Percentiles rank a stretch among this genome's conserved stretches.
Evolutionary conservation across 495 filamentous ascomycete genomes (phyloP).

Genomic region (Penicillium paradoxum): DNA sequence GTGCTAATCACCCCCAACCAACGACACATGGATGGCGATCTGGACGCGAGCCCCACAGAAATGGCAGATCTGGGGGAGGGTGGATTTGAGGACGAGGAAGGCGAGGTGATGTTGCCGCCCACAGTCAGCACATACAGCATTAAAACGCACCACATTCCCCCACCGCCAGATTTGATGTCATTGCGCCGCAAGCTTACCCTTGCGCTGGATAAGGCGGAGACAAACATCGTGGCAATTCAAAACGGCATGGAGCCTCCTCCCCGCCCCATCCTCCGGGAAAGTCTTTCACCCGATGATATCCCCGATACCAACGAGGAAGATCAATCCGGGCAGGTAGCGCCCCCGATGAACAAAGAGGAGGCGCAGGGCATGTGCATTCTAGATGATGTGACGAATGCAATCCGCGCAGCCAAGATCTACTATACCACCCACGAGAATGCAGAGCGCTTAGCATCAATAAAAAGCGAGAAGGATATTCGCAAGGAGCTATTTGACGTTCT

Average conservation of each 20-base stretch:
- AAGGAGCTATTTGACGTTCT: slow-evolving; percentile 78
- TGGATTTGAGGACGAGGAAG: slow-evolving; percentile 54
- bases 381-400: slow-evolving; percentile 87
- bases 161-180: slow-evolving; percentile 74
- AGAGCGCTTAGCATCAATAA: slow-evolving; percentile 76
- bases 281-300: slow-evolving; percentile 32
- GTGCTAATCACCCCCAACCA: slow-evolving; percentile 42
- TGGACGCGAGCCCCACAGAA: slow-evolving; percentile 53
- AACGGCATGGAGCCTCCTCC: slow-evolving; percentile 29
- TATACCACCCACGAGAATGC: slow-evolving; percentile 84
- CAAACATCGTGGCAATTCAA: slow-evolving; percentile 52
- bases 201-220: slow-evolving; percentile 64
- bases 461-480: slow-evolving; percentile 74
- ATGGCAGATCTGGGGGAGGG: slow-evolving; percentile 34
- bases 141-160: slow-evolving; percentile 78
- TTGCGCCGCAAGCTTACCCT: slow-evolving; percentile 68
- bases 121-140: slow-evolving; percentile 95
- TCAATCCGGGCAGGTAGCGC: slow-evolving; percentile 23
- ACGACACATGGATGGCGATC: slow-evolving; percentile 38
- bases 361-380: slow-evolving; percentile 87
- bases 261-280: slow-evolving; percentile 28
- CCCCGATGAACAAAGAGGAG: slow-evolving; percentile 66
- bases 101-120: slow-evolving; percentile 78
- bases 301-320: slow-evolving; percentile 31
- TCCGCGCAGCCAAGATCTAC: slow-evolving; percentile 90